Evolutionary conservation across 768 basidiomycete genomes (phyloP), one percentile per base, ranked within the genome.

Genomic region (Pilatotrama ljubarskyi): DNA sequence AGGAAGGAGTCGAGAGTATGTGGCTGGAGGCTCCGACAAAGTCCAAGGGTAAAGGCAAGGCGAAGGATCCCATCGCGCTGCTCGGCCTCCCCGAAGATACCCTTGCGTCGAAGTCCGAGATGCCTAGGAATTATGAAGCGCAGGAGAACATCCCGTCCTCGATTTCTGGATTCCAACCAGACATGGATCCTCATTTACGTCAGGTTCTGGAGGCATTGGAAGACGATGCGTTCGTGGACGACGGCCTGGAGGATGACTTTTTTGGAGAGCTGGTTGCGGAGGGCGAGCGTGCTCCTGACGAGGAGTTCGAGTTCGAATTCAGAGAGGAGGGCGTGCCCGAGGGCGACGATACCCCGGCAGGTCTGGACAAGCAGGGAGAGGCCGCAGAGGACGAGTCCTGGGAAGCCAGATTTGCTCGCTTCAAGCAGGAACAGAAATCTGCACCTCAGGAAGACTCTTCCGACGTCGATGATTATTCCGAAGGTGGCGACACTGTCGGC

Each of bases 151-250:
- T 98, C 25, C 95, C 92, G 2, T 82, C 84, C 35, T 91, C 91
- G 63, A 86, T 96, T 50, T 77, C 88, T 24, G 95, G 97, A 2
- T 87, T 99, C 61, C 90, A 91, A 69, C 97, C 95, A 0, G 93
- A 96, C 69, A 92, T 99, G 91, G 92, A 99, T 71, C 93, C 94
- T 5, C 93, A 95, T 75, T 80, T 98, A 25, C 82, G 97, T 24
- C 97, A 99, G 73, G 85, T 86, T 0, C 77, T 99, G 15, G 95
- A 97, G 69, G 97, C 97, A 1, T 77, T 99, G 22, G 97, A 98
- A 60, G 95, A 99, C 67, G 94, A 96, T 60, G 95, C 90, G 2
- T 99, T 96, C 68, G 89, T 97, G 15, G 89, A 93, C 41, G 89
- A 87, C 58, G 81, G 75, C 10, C 71, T 88, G 4, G 85, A 82